Evolutionary conservation across 2,329 filamentous ascomycete species (phyloP), one percentile per base, ranked within the genome.

Genomic region (Colletotrichum lupini): DNA sequence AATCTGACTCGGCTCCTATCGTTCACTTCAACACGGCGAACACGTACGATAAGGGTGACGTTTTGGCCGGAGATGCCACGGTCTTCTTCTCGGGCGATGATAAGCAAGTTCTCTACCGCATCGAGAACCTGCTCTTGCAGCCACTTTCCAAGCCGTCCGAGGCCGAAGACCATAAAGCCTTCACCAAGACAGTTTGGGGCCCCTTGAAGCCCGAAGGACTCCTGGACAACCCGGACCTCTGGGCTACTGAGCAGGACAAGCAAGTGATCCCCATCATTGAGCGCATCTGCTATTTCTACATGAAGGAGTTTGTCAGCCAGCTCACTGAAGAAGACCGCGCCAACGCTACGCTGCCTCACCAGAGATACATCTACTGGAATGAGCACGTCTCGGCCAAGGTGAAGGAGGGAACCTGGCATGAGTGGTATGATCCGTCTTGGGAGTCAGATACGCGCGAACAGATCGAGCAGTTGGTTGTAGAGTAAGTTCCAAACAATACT

Each of bases 231-330:
- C 61, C 61, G 19, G 62, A 59, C 2, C 22, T 67, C 11, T 42
- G 62, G 68, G 68, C 68, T 26, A 67, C 68, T 32, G 56, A 59
- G 11, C 52, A 71, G 55, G 68, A 70, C 24, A 70, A 60, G 62
- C 53, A 53, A 24, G 63, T 61, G n/a, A 56, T 66, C 30, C n/a
- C 46, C 2, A 11, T 67, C 12, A 71, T 71, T 32, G 68, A 71
- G 49, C 68, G 68, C 24, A 56, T 71, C 32, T 30, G 30, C 16
- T 71, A 67, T 9, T 30, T 37, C n/a, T 71, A 56, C 49, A 55
- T 71, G 5, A 71, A 61, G 62, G 12, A 55, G 1, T 60, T 71
- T 5, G 1, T 67, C 2, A 26, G 19, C 3, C 32, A 59, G 2
- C 46, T 71, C 46, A 67, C 68, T 3, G 14, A 28, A 11, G 55